phyloP scores from a whole-genome alignment of 148 eudicot genomes.

The Fagopyrum homotropicum region DNA sequence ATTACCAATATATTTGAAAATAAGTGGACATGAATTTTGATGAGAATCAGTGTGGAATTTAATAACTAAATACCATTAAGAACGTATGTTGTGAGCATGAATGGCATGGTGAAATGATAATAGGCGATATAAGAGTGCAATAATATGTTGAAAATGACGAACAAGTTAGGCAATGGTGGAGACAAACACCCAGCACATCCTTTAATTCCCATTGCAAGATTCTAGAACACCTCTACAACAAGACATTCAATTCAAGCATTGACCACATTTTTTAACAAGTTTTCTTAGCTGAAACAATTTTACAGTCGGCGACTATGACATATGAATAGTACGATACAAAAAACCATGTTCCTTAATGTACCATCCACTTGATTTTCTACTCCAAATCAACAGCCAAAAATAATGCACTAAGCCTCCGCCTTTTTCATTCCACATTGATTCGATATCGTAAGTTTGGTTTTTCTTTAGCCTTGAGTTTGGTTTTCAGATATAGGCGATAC shows the following conservation, averaged over 20 bases:
- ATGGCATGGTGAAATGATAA: neutral
- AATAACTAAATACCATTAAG: no score
- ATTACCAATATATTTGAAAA: no score
- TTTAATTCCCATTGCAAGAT: neutral
- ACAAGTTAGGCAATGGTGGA: neutral
- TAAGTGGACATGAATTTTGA: no score
- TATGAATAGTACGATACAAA: slow-evolving; percentile 6
- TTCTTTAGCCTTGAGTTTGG: no score
- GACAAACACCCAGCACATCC: neutral
- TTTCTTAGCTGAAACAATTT: neutral
- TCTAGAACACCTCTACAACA: neutral
- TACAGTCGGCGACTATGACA: neutral
- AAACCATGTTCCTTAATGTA: neutral
- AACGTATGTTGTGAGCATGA: neutral
- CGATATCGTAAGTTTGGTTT: no score
- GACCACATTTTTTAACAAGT: neutral
- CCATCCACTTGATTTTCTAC: neutral
- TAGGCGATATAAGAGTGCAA: neutral
- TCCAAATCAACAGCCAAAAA: slow-evolving; percentile 1
- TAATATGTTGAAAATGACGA: neutral
- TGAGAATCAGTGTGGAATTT: no score
- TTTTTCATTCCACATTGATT: no score
- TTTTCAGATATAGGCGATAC: no score
- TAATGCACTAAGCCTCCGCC: neutral
- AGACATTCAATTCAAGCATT: no score